These are phyloP conservation scores for Paecilomyces fulvus DNA, from an alignment of 2,329 filamentous ascomycete genomes.

Conservation along the genomic window DNA sequence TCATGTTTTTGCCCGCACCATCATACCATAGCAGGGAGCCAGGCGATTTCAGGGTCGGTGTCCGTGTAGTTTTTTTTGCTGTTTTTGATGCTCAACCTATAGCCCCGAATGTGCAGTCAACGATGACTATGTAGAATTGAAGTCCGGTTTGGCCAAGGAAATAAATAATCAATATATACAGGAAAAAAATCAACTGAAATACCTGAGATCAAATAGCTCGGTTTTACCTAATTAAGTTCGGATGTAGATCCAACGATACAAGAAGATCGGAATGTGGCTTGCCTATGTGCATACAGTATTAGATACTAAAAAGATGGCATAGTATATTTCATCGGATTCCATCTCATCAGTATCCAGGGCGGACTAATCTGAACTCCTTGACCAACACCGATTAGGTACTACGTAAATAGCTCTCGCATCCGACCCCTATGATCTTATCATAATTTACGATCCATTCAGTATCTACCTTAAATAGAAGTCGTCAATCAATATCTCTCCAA, in stretches of 20 bases:
- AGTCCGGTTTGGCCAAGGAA: background rate
- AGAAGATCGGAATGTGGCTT: background rate
- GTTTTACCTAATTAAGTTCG: no score
- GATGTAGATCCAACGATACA: background rate
- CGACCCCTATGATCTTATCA: no score
- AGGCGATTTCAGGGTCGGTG: constrained; percentile 11
- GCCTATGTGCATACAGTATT: background rate
- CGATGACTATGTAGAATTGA: background rate
- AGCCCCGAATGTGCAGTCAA: background rate
- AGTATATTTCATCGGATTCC: background rate
- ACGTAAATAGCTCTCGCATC: no score
- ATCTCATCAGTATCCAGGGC: no score
- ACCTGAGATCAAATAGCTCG: background rate
- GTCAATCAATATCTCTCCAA: no score
- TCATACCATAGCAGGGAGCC: constrained; percentile 17
- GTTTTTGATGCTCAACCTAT: background rate
- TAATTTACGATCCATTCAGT: no score
- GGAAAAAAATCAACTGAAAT: background rate
- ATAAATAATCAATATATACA: background rate
- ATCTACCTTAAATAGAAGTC: no score
- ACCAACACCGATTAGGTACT: no score
- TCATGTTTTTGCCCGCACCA: constrained; percentile 13
- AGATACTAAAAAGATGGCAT: background rate
- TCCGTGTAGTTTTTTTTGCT: constrained; percentile 2
- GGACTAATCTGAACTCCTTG: no score